Base-by-base conservation (phyloP, 2,329 filamentous ascomycete genomes). In the Penicillium sp. region DNA sequence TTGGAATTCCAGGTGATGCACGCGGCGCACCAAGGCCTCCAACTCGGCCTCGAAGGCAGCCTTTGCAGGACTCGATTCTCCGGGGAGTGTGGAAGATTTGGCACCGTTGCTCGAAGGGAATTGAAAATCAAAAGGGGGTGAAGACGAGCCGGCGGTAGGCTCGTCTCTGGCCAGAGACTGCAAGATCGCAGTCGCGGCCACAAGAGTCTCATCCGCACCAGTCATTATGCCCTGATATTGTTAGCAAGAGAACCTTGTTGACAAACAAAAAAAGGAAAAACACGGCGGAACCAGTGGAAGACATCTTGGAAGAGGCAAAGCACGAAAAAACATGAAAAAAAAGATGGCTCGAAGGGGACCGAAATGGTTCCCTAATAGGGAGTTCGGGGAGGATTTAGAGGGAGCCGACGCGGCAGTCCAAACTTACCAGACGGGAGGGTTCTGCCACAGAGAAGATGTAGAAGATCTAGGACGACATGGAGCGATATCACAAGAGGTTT, bases 1-100 rank as follows among this genome's bases (percentile, higher is more conserved):
- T 76, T 88, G 88, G 64, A 86, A 85, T 79, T 97, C 92, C 64
- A 97, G 85, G 61, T 87, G 86, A 61, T 92, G 89, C 63, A 97
- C 86, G 63, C 94, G 83, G 58, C 87, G 78, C 55, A 88, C 84
- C 60, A 97, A 83, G 52, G 90, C 88, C 47, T 88, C 84, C 54
- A 99, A 83, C 77, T 97, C 93, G 56, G 83, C 81, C 77, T 97
- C 92, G 57, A 97, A 84, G 28, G 83, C 83, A 62, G 84, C 81
- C 77, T 97, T 97, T 62, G 88, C 88, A 31, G 85, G 76, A 40
- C 84, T 88, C 55, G 91, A 83, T 54, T 85, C 82, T 54, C 94
- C 94, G 13, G 93, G 92, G 21, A 97, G 82, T 59, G 82, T 83
- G 68, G 93, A 81, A 62, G 83, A 79, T 59, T 77, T 75, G 29